Evolutionary conservation across 805 yeast species (phyloP).

Genomic region (Lipomyces yamanashiensis): DNA sequence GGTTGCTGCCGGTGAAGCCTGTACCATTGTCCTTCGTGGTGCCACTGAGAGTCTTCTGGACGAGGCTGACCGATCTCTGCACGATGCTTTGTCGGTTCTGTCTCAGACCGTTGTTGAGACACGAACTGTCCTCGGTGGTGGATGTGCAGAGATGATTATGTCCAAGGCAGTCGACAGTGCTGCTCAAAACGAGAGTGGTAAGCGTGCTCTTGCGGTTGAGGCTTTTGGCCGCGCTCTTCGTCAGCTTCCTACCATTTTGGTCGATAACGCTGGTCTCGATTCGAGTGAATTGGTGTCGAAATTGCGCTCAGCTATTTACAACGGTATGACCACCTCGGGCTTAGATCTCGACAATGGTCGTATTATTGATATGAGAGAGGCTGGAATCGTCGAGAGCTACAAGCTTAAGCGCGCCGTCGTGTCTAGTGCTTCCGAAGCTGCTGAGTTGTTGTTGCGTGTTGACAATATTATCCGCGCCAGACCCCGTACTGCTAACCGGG

Average conservation of each 20-base stretch:
- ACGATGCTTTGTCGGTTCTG: conserved; percentile 93
- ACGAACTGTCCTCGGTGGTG: conserved; percentile 91
- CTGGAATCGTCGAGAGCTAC: conserved; percentile 90
- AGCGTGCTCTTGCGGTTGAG: conserved; percentile 91
- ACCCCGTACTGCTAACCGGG: conserved; percentile 69
- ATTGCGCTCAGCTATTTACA: conserved; percentile 86
- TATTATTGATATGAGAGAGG: conserved; percentile 91
- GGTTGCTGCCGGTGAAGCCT: conserved; percentile 92
- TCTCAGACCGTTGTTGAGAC: conserved; percentile 94
- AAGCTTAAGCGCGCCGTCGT: conserved; percentile 94
- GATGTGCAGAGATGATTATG: conserved; percentile 95
- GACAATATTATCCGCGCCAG: conserved; percentile 96
- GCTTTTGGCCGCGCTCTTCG: conserved; percentile 92
- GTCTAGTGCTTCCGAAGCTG: conserved; percentile 95
- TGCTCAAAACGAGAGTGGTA: conserved; percentile 91
- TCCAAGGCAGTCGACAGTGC: conserved; percentile 92
- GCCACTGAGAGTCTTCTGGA: conserved; percentile 96
- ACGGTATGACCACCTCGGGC: conserved; percentile 90
- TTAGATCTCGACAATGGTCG: conserved; percentile 82
- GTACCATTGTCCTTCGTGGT: conserved; percentile 94
- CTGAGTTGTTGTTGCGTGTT: conserved; percentile 92
- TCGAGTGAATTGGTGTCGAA: conserved; percentile 90
- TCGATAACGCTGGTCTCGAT: conserved; percentile 97
- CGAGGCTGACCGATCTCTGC: conserved; percentile 95
- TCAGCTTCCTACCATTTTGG: conserved; percentile 91